A percentile compares a stretch with the other conserved stretches of the same genome.
Evolutionary conservation across 2,329 filamentous ascomycete genomes (phyloP).

Genomic region (Fusarium sp.): DNA sequence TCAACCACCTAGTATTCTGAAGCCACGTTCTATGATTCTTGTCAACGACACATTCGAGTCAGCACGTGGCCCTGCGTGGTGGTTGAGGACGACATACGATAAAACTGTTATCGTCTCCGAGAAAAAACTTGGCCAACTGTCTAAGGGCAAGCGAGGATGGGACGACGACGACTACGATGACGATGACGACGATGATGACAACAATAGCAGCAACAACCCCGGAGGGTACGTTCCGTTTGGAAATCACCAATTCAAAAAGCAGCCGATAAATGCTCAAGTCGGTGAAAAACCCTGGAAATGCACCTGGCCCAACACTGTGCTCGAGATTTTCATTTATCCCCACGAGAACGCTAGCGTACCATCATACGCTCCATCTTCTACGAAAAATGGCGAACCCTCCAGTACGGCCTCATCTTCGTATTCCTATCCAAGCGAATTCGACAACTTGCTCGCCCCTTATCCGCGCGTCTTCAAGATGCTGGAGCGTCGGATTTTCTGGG

Average conservation of each 20-base stretch:
- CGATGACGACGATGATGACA: slow-evolving; percentile 25
- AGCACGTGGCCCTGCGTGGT: slow-evolving; percentile 69
- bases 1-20: slow-evolving; percentile 63
- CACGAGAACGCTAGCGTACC: slow-evolving; percentile 64
- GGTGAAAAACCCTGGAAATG: slow-evolving; percentile 74
- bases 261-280: slow-evolving; percentile 50
- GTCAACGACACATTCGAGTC: slow-evolving; percentile 68
- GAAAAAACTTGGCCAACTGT: slow-evolving; percentile 51
- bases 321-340: slow-evolving; percentile 73
- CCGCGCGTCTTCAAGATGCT: slow-evolving; percentile 70
- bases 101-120: slow-evolving; percentile 71
- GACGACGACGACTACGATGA: slow-evolving; percentile 22
- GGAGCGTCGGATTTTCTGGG: slow-evolving; percentile 63
- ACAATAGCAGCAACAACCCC: slow-evolving; percentile 21
- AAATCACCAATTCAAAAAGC: slow-evolving; percentile 36
- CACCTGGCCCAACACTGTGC: slow-evolving; percentile 69
- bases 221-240: slow-evolving; percentile 39
- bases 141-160: slow-evolving; percentile 54
- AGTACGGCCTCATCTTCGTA: slow-evolving; percentile 31
- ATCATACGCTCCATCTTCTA: slow-evolving; percentile 21
- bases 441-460: slow-evolving; percentile 54
- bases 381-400: slow-evolving; percentile 13
- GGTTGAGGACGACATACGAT: slow-evolving; percentile 66
- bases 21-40: slow-evolving; percentile 59
- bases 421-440: not conserved